Conservation (phyloP, 805 yeast genomes). For the Lipomyces orientalis region DNA sequence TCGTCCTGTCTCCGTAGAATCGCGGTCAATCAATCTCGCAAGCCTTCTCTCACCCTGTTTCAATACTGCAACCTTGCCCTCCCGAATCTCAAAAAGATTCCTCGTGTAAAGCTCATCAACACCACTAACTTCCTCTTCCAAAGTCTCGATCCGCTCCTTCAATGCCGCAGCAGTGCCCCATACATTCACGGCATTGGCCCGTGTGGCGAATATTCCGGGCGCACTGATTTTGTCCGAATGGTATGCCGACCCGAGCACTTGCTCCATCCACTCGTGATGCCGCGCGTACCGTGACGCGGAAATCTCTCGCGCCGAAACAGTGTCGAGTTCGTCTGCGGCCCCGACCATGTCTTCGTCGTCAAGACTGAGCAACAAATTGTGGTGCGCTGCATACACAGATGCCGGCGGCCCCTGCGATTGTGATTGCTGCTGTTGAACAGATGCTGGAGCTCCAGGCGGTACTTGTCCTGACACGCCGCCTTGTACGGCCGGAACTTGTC, state of each 20-base stretch:
- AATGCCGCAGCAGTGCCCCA: constrained; percentile 30
- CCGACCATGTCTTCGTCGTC: constrained; percentile 35
- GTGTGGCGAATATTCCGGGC: constrained; percentile 26
- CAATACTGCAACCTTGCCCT: constrained; percentile 6
- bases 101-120: constrained; percentile 28
- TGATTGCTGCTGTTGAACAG: constrained; percentile 8
- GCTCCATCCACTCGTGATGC: constrained; percentile 54
- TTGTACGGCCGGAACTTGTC: neutral
- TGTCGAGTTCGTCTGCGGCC: constrained; percentile 47
- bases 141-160: constrained; percentile 21
- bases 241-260: constrained; percentile 48
- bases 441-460: neutral
- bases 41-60: constrained; percentile 3
- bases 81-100: constrained; percentile 20
- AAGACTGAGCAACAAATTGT: constrained; percentile 21
- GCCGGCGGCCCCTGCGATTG: constrained; percentile 16
- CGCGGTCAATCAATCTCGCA: constrained; percentile 3
- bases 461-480: neutral
- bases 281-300: constrained; percentile 51
- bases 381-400: constrained; percentile 25
- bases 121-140: constrained; percentile 19
- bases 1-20: neutral
- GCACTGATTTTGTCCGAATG: constrained; percentile 27
- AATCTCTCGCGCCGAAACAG: constrained; percentile 50
- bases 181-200: constrained; percentile 8